Evolutionary conservation across 2,329 filamentous ascomycete species (phyloP).

Genomic region (Metarhizium guizhouense): DNA sequence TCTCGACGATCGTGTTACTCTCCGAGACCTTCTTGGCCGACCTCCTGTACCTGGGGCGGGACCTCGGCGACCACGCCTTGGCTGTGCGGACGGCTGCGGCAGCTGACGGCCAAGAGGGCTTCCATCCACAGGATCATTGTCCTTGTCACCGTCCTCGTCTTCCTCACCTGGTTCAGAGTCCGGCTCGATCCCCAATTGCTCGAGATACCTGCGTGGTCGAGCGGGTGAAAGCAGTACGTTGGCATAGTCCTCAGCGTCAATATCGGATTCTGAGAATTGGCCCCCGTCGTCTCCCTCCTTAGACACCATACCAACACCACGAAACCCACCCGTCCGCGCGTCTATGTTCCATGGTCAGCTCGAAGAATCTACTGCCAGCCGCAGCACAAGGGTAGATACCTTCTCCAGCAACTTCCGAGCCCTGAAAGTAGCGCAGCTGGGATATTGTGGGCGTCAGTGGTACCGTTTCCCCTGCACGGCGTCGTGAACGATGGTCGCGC

Average conservation of each 20-base stretch:
- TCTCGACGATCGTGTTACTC: not conserved
- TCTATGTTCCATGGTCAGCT: too few species aligned
- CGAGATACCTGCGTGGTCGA: conserved; percentile 1
- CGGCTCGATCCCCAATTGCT: not conserved
- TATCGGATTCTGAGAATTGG: conserved; percentile 1
- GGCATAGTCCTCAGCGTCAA: not conserved
- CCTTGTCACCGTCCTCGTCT: conserved; percentile 1
- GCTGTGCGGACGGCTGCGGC: not conserved
- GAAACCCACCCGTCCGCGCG: too few species aligned
- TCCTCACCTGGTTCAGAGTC: not conserved
- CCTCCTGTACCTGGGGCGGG: not conserved
- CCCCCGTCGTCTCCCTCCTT: not conserved
- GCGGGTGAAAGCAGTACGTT: conserved; percentile 3
- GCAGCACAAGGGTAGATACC: too few species aligned
- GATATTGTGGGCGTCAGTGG: not conserved
- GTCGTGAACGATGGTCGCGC: too few species aligned
- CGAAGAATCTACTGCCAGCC: too few species aligned
- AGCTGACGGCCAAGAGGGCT: not conserved
- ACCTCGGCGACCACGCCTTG: not conserved
- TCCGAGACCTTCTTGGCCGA: not conserved
- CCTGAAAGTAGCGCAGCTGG: too few species aligned
- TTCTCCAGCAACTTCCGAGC: too few species aligned
- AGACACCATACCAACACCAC: too few species aligned
- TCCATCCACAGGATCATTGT: not conserved
- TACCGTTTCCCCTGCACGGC: conserved; percentile 5